Conservation (phyloP, 2,329 filamentous ascomycete genomes). For the Drechslerella coelobrocha region DNA sequence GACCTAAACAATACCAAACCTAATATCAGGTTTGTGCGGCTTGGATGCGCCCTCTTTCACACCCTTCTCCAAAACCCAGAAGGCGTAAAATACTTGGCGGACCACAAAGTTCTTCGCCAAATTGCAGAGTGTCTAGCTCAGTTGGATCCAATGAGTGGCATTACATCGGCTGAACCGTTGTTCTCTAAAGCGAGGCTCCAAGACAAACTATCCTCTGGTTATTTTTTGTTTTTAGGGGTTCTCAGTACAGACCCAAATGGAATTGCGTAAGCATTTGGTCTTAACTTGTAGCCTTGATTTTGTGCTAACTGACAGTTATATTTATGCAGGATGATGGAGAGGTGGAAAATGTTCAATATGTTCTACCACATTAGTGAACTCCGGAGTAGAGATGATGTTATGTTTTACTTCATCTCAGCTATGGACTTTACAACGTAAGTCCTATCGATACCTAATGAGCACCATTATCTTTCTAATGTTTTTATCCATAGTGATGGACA, state of each 20-base stretch:
- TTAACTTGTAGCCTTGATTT: not conserved
- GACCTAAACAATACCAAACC: slow-evolving; percentile 87
- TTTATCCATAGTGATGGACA: slow-evolving; percentile 67
- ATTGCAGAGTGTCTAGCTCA: slow-evolving; percentile 95
- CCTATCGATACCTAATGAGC: slow-evolving; percentile 10
- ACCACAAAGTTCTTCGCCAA: slow-evolving; percentile 91
- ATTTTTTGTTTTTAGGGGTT: slow-evolving; percentile 75
- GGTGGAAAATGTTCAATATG: slow-evolving; percentile 99
- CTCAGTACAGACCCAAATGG: slow-evolving; percentile 83
- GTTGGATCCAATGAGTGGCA: slow-evolving; percentile 72
- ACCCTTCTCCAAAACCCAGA: slow-evolving; percentile 84
- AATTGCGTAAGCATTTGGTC: slow-evolving; percentile 62
- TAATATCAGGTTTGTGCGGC: slow-evolving; percentile 90
- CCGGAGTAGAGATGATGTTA: slow-evolving; percentile 86
- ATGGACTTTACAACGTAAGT: slow-evolving; percentile 84
- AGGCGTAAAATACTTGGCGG: slow-evolving; percentile 81
- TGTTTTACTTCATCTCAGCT: slow-evolving; percentile 84
- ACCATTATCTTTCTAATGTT: slow-evolving; percentile 6
- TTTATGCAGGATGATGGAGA: slow-evolving; percentile 72
- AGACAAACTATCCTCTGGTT: slow-evolving; percentile 83
- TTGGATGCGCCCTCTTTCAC: slow-evolving; percentile 85
- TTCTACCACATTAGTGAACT: slow-evolving; percentile 98
- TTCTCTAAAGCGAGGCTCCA: slow-evolving; percentile 84
- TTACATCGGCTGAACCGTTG: slow-evolving; percentile 82
- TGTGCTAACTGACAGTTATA: slow-evolving; percentile 10